Conservation (phyloP, 495 filamentous ascomycete species). For the Apodospora peruviana region DNA sequence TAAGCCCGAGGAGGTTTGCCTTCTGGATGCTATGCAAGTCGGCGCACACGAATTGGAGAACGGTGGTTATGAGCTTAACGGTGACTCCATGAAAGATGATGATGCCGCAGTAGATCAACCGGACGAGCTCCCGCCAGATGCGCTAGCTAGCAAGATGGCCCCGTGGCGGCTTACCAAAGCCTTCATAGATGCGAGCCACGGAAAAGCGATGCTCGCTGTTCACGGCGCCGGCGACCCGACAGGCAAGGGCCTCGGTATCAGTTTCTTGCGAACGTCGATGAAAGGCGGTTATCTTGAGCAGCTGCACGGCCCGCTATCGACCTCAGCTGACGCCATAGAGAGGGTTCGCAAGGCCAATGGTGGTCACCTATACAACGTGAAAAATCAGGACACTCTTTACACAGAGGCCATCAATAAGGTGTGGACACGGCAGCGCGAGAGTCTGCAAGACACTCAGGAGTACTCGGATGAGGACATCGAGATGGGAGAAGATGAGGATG, state of each 20-base stretch:
- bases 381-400: constrained; percentile 81
- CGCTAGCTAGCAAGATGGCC: constrained; percentile 60
- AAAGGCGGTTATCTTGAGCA: constrained; percentile 93
- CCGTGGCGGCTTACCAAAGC: constrained; percentile 95
- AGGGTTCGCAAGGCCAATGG: constrained; percentile 79
- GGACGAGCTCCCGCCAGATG: constrained; percentile 65
- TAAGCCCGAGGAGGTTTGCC: constrained; percentile 88
- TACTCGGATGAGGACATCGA: constrained; percentile 63
- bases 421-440: constrained; percentile 81
- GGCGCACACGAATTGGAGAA: constrained; percentile 78
- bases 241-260: constrained; percentile 87
- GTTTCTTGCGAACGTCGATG: constrained; percentile 95
- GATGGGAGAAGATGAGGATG: constrained; percentile 51
- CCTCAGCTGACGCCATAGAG: constrained; percentile 61
- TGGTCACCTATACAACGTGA: constrained; percentile 96
- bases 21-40: constrained; percentile 95
- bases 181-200: constrained; percentile 86
- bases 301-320: constrained; percentile 82
- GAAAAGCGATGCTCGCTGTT: constrained; percentile 94
- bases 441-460: constrained; percentile 52
- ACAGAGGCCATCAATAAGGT: constrained; percentile 81
- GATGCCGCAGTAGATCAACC: constrained; percentile 37
- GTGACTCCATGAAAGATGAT: constrained; percentile 61
- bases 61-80: constrained; percentile 65
- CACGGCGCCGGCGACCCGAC: constrained; percentile 96